A percentile compares a stretch with the other conserved stretches of the same genome.
Evolutionary conservation across 2,329 filamentous ascomycete genomes (phyloP).

Genomic region (Diaporthe australafricana): DNA sequence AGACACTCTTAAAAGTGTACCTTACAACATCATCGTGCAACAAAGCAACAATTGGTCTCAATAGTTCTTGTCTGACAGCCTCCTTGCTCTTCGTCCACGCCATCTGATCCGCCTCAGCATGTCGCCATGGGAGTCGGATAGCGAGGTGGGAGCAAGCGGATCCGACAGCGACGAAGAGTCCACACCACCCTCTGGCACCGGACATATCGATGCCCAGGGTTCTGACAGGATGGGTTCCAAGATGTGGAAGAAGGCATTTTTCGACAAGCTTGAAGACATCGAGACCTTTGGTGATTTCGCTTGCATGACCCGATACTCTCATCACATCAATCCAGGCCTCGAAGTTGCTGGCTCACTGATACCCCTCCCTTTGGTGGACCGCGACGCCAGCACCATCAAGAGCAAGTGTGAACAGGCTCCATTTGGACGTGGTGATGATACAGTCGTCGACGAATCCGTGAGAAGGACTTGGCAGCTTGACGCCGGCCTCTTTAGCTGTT

Average conservation of each 20-base stretch:
- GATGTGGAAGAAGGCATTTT: not conserved
- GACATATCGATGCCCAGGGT: not conserved
- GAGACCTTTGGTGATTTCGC: slow-evolving; percentile 10
- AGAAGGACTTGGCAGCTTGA: slow-evolving; percentile 55
- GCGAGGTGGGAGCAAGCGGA: not conserved
- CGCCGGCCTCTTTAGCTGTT: slow-evolving; percentile 47
- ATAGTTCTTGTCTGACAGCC: not conserved
- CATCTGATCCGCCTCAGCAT: not conserved
- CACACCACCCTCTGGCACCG: not conserved
- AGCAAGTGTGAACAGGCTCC: slow-evolving; percentile 45
- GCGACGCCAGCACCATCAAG: slow-evolving; percentile 44
- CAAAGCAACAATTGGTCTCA: not conserved
- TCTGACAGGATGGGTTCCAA: not conserved
- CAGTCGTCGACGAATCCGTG: slow-evolving; percentile 46
- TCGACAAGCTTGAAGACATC: not conserved
- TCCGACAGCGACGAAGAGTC: not conserved
- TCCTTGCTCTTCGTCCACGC: not conserved
- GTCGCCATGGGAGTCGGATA: not conserved
- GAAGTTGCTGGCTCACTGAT: slow-evolving; percentile 41
- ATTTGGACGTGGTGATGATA: slow-evolving; percentile 51
- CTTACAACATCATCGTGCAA: too few species aligned
- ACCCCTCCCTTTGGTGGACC: slow-evolving; percentile 42
- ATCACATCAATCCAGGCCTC: slow-evolving; percentile 43
- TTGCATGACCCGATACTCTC: not conserved
- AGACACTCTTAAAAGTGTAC: not conserved